A percentile compares a stretch with the other conserved stretches of the same genome.
Conservation (phyloP, 2,329 filamentous ascomycete species). For the Trichoderma sp. region DNA sequence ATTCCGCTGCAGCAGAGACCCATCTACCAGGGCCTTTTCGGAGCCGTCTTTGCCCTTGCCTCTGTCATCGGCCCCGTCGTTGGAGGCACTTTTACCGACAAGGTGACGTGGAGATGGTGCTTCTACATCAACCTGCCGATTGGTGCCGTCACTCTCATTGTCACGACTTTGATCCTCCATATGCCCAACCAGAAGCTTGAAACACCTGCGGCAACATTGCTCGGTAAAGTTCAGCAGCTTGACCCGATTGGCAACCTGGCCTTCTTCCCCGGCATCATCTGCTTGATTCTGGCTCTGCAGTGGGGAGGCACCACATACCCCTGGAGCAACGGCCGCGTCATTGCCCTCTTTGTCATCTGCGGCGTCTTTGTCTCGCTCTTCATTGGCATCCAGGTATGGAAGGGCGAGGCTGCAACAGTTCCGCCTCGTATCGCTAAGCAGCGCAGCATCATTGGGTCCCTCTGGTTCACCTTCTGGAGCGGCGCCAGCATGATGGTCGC, state of each 20-base stretch:
- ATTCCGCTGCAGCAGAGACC: conserved; percentile 12
- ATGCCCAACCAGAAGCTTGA: conserved; percentile 34
- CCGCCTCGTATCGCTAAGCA: conserved; percentile 43
- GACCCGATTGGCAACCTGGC: conserved; percentile 29
- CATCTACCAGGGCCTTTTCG: conserved; percentile 29
- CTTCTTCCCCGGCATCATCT: conserved; percentile 15
- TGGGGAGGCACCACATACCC: conserved; percentile 43
- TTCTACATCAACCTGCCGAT: conserved; percentile 26
- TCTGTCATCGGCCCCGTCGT: conserved; percentile 33
- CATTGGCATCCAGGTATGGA: conserved; percentile 37
- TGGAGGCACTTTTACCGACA: conserved; percentile 37
- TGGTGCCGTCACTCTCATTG: conserved; percentile 5
- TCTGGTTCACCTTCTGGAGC: conserved; percentile 11
- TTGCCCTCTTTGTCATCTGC: conserved; percentile 42
- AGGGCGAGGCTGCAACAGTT: conserved; percentile 42
- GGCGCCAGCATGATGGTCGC: conserved; percentile 9
- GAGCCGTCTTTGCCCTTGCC: conserved; percentile 45
- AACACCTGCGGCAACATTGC: background rate
- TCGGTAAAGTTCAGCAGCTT: conserved; percentile 35
- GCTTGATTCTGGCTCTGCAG: conserved; percentile 40
- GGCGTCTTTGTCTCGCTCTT: conserved; percentile 37
- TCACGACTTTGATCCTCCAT: background rate
- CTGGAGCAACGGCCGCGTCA: conserved; percentile 34
- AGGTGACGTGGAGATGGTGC: conserved; percentile 30
- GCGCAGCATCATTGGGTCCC: conserved; percentile 29